Conservation (phyloP, 177 flowering plant species). For the Vitis hybrid region DNA sequence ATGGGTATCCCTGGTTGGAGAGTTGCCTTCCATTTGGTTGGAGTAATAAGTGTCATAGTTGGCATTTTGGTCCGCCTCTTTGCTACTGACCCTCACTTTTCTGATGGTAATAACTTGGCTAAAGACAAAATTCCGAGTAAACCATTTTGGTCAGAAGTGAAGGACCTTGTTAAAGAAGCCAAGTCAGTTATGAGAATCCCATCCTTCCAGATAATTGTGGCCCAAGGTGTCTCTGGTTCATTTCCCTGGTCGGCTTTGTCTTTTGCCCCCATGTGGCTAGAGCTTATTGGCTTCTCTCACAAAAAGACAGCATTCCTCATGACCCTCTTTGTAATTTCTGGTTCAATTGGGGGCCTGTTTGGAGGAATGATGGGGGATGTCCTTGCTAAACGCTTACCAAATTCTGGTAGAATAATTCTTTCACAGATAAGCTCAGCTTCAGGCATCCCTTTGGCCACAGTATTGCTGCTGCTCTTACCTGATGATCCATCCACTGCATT, state of each 20-base stretch:
- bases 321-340: slow-evolving; percentile 47
- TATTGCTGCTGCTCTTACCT: slow-evolving; percentile 56
- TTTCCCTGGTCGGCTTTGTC: slow-evolving; percentile 80
- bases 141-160: slow-evolving; percentile 37
- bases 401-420: slow-evolving; percentile 62
- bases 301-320: slow-evolving; percentile 53
- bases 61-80: slow-evolving; percentile 59
- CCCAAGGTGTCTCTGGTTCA: slow-evolving; percentile 74
- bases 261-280: slow-evolving; percentile 82
- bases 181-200: slow-evolving; percentile 61
- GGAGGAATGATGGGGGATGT: slow-evolving; percentile 79
- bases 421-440: slow-evolving; percentile 74
- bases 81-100: slow-evolving; percentile 64
- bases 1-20: slow-evolving; percentile 85
- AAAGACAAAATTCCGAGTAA: slow-evolving; percentile 14
- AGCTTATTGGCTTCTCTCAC: slow-evolving; percentile 70
- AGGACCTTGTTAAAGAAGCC: slow-evolving; percentile 56
- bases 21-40: slow-evolving; percentile 68
- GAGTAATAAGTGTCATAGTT: slow-evolving; percentile 54
- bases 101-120: slow-evolving; percentile 15
- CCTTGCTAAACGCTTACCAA: slow-evolving; percentile 50
- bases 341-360: slow-evolving; percentile 66
- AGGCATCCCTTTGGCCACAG: slow-evolving; percentile 65
- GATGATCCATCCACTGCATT: slow-evolving; percentile 54
- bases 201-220: slow-evolving; percentile 73